Evolutionary conservation across 345 rosid genomes (phyloP).

Genomic region (Salix brachista): DNA sequence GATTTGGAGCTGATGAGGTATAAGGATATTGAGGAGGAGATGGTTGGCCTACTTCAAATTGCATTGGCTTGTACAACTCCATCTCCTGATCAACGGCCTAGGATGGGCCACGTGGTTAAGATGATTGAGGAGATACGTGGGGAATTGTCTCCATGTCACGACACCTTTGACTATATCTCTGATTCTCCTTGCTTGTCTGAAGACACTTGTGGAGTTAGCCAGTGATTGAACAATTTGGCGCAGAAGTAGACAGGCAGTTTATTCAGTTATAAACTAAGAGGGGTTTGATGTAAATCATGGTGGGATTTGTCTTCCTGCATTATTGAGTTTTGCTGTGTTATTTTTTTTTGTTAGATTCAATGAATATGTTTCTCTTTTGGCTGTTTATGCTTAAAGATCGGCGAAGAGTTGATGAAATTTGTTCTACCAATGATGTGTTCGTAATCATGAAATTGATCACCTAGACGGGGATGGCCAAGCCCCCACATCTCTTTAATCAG

Average conservation of each 20-base stretch:
- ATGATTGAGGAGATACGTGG: constrained; percentile 70
- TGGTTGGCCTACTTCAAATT: constrained; percentile 69
- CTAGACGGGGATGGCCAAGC: too few relatives aligned
- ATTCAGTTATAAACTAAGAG: background rate
- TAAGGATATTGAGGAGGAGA: constrained; percentile 77
- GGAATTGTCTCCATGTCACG: constrained; percentile 62
- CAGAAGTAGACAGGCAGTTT: background rate
- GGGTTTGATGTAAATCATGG: constrained; percentile 1
- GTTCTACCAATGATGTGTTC: too few relatives aligned
- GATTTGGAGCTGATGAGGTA: constrained; percentile 85
- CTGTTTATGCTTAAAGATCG: too few relatives aligned
- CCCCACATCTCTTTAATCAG: too few relatives aligned
- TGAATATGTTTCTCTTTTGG: too few relatives aligned
- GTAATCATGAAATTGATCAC: too few relatives aligned
- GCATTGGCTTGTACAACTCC: constrained; percentile 60
- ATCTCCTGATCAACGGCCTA: constrained; percentile 59
- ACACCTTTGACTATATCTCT: constrained; percentile 49
- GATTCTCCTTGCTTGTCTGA: constrained; percentile 81
- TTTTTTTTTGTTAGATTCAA: too few relatives aligned
- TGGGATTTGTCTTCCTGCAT: background rate
- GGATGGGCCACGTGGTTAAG: constrained; percentile 55
- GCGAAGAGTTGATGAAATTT: too few relatives aligned
- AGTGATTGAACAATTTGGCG: constrained; percentile 24
- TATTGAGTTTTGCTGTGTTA: background rate
- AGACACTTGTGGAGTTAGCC: constrained; percentile 63